A percentile compares a stretch with the other conserved stretches of the same genome.
phyloP scores from a whole-genome alignment of 306 rosid species.

The Dalbergia cultrata region DNA sequence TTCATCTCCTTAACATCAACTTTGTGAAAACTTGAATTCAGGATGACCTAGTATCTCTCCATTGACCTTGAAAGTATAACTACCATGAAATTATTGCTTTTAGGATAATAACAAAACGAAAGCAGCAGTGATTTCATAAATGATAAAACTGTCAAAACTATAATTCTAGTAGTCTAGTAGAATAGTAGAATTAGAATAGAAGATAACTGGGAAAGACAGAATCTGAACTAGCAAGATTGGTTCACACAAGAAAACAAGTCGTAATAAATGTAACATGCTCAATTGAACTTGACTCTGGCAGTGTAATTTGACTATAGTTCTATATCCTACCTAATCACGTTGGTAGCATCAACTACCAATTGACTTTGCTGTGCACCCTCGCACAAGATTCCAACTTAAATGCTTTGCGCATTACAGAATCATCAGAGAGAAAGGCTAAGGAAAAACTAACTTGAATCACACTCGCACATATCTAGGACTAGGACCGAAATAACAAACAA shows the following conservation, averaged over 20 bases:
- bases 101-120: not conserved
- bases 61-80: slow-evolving; percentile 5
- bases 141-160: no score
- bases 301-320: not conserved
- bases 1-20: not conserved
- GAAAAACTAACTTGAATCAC: not conserved
- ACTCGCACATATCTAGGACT: not conserved
- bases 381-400: not conserved
- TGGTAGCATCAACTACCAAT: not conserved
- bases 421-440: not conserved
- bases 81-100: not conserved
- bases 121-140: no score
- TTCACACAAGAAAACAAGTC: not conserved
- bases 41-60: slow-evolving; percentile 1
- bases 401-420: slow-evolving; percentile 3
- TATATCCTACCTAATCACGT: not conserved
- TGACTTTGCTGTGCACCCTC: not conserved
- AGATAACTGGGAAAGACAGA: not conserved
- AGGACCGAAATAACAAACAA: slow-evolving; percentile 20
- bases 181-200: not conserved
- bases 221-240: not conserved
- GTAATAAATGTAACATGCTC: not conserved
- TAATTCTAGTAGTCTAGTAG: no score
- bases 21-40: slow-evolving; percentile 1
- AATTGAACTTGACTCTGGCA: not conserved